Base-by-base conservation (phyloP, 441 rosid genomes). In the Theobroma grandiflorum region DNA sequence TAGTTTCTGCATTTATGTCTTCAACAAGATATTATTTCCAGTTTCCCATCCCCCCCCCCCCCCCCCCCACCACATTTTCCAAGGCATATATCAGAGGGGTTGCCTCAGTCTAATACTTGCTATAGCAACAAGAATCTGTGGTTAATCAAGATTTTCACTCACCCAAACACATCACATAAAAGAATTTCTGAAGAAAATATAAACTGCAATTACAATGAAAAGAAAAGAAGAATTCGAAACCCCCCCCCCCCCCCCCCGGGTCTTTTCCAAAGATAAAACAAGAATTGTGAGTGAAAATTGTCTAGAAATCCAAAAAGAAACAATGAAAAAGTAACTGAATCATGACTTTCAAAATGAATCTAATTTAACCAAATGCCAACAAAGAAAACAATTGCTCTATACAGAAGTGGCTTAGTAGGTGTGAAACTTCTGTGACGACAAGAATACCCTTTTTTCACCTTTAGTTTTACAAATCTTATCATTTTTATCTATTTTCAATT, bases 21-120 rank as follows among this genome's bases (percentile, higher is more conserved):
- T 68, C 72, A n/a, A 57, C 61, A 71, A 71, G 58, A 70, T 70
- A 70, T 33, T 45, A 49, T 31, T 33, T 49, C 61, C 72, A 43
- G 31, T 49, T 15, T 49, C 43, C 43, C 40, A 50, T 26, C 31
- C 75, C 8, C 26, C 50, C 31, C 22, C 26, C n/a, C n/a, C n/a
- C n/a, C n/a, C n/a, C n/a, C n/a, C n/a, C n/a, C n/a, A n/a, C n/a
- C n/a, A n/a, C n/a, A 26, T 22, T 26, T 47, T 14, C 6, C 40
- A 31, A 70, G 8, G 31, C 42, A 49, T 70, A 16, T 31, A 70
- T 31, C 58, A 49, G 59, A 47, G 59, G 74, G 74, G 74, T 70
- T 33, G 38, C 22, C 22, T 16, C 31, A 49, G 3, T 11, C 14
- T 49, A 49, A 11, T 9, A 49, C 53, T 49, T 49, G 53, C 11